Base-by-base conservation (phyloP, 495 filamentous ascomycete genomes). In the Aspergillus panamensis region DNA sequence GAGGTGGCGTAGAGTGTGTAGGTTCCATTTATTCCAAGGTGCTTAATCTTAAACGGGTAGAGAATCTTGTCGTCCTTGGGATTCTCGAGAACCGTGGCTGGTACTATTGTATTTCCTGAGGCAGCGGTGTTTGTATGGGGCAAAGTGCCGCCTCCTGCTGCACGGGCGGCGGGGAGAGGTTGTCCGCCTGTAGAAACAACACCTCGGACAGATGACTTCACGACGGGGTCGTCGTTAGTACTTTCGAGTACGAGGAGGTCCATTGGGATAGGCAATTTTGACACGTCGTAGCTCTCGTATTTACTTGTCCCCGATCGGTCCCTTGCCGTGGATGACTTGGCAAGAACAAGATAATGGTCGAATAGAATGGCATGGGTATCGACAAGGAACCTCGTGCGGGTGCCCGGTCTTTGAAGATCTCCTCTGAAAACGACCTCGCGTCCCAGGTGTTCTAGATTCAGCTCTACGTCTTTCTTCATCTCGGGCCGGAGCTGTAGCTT, bases 251-350 rank as follows among this genome's bases (percentile, higher is more conserved):
- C 89, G 25, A 99, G 76, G 32, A 99, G 79, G 64, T 96, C 91
- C 92, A 97, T 99, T 1, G 95, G 95, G 62, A 99, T 96, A 20
- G 94, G 94, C 72, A 94, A 76, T 73, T 95, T 94, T 2, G 92
- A 97, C 10, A 99, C 92, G 71, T 99, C 94, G 58, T 92, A 99
- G 62, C 84, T 86, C 73, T 93, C 93, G 49, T 87, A 86, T 63
- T 88, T 92, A 54, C 82, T 77, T 5, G 83, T 82, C 10, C 80
- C 79, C 40, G 81, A 71, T 20, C 78, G 77, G 59, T 96, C 91
- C 58, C 85, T 80, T 19, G 83, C 77, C 4, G 79, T 71, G 20
- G 92, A 80, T 6, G 82, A 80, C 74, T 99, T 99, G 13, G 94
- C 89, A 48, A 99, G 74, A 39, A 99, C 91, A 20, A 99, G 77